Conservation (phyloP, 2,329 filamentous ascomycete species). For the Bipolaris oryzae region DNA sequence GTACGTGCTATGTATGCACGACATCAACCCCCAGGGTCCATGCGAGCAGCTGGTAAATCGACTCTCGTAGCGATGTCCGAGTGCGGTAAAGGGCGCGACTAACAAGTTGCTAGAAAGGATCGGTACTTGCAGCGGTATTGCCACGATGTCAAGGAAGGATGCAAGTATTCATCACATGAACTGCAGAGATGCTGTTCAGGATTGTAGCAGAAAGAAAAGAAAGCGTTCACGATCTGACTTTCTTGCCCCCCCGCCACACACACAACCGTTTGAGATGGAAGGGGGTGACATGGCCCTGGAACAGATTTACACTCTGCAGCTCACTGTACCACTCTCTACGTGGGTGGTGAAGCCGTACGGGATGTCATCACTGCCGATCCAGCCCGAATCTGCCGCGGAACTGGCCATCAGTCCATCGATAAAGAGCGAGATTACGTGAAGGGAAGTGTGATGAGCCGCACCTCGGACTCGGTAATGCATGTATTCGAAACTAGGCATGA, state of each 20-base stretch:
- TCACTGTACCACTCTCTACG: not conserved
- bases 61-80: not conserved
- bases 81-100: not conserved
- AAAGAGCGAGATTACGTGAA: not conserved
- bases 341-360: not conserved
- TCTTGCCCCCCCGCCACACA: too few relatives aligned
- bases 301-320: not conserved
- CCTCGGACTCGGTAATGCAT: not conserved
- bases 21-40: not conserved
- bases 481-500: not conserved
- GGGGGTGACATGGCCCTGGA: not conserved
- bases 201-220: too few relatives aligned
- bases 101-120: not conserved
- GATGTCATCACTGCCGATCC: not conserved
- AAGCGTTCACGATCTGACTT: not conserved
- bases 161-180: not conserved
- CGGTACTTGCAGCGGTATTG: not conserved
- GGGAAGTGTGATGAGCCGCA: not conserved
- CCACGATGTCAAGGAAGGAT: not conserved
- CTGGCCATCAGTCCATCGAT: not conserved
- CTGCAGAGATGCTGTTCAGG: not conserved
- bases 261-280: not conserved
- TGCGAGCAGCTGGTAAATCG: not conserved
- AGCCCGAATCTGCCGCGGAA: not conserved
- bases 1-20: not conserved